Conservation (phyloP, 2,329 filamentous ascomycete species). For the Botrytis deweyae region DNA sequence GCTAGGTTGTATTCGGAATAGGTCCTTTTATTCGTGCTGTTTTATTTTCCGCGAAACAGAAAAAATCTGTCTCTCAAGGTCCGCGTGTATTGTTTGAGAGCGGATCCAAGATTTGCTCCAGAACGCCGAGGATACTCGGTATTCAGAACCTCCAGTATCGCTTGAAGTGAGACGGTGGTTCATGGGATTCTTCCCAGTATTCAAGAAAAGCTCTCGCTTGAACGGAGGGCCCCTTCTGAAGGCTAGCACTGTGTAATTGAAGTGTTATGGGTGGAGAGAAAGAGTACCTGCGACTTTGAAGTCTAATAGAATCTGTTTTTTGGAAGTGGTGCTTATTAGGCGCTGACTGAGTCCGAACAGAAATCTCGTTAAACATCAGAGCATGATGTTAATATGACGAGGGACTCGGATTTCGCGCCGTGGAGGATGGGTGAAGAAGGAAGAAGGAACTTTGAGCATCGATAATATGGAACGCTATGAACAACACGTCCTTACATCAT, state of each 20-base stretch:
- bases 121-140: neutral
- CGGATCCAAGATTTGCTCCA: neutral
- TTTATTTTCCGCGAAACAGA: neutral
- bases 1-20: neutral
- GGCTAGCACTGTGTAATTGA: neutral
- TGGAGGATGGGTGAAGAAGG: neutral
- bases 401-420: neutral
- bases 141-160: neutral
- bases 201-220: neutral
- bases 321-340: no score
- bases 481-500: neutral
- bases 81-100: neutral
- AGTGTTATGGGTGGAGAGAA: neutral
- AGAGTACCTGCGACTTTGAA: neutral
- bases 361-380: neutral
- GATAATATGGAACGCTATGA: neutral
- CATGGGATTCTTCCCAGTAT: neutral
- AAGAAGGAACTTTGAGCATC: neutral
- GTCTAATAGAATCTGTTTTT: neutral
- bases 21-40: neutral
- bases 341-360: neutral
- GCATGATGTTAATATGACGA: neutral
- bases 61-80: neutral
- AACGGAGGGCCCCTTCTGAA: neutral
- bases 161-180: neutral